phyloP scores from a whole-genome alignment of 2,329 filamentous ascomycete species.

The Lachnellula subtilissima region DNA sequence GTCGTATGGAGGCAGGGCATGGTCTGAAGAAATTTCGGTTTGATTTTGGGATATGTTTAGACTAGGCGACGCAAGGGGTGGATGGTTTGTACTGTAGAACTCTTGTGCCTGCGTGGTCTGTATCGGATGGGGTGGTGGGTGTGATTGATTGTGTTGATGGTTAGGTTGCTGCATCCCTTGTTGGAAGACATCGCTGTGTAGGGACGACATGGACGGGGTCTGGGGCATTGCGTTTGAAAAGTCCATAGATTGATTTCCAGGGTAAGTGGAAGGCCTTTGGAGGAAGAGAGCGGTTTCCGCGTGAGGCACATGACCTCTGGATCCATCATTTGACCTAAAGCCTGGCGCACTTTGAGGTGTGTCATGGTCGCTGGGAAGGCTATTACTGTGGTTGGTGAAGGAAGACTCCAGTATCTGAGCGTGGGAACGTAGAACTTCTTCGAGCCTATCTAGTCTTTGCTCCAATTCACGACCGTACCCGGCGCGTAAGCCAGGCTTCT shows the following conservation, averaged over 20 bases:
- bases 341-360: conserved; percentile 48
- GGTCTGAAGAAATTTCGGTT: conserved; percentile 48
- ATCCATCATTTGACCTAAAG: conserved; percentile 46
- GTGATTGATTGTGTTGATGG: conserved; percentile 17
- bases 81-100: conserved; percentile 30
- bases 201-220: conserved; percentile 38
- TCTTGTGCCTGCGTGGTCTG: conserved; percentile 26
- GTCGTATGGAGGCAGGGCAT: conserved; percentile 70
- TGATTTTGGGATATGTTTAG: conserved; percentile 47
- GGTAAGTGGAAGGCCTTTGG: conserved; percentile 52
- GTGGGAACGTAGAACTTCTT: conserved; percentile 61
- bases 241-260: conserved; percentile 45
- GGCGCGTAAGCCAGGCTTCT: conserved; percentile 58
- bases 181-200: conserved; percentile 46
- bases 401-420: conserved; percentile 60
- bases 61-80: conserved; percentile 53
- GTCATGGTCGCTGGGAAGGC: conserved; percentile 52
- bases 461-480: conserved; percentile 71
- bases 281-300: conserved; percentile 57
- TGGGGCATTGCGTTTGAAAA: conserved; percentile 42
- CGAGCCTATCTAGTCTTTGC: conserved; percentile 64
- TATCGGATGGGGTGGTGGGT: conserved; percentile 10
- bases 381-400: conserved; percentile 35
- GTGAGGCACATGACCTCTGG: conserved; percentile 45
- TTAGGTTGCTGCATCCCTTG: conserved; percentile 38